Conservation (phyloP, 305 asterid species). For the Solanum hybrid region DNA sequence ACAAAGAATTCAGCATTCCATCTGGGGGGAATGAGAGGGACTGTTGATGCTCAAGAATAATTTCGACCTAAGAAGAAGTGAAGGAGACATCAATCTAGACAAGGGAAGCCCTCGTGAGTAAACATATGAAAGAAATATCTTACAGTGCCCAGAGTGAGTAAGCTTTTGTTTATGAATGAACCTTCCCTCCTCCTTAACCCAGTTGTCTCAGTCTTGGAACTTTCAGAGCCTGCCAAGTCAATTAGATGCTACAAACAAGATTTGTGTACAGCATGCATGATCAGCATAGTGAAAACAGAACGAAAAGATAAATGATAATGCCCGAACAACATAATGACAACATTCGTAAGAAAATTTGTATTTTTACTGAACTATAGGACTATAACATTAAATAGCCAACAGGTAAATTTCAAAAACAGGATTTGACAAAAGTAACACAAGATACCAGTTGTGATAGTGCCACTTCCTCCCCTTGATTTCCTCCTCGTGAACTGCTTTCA, state of each 20-base stretch:
- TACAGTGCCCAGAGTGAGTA: constrained; percentile 85
- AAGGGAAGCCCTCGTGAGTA: background rate
- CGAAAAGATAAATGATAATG: background rate
- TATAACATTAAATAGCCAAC: background rate
- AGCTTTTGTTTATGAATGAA: constrained; percentile 76
- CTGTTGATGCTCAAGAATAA: background rate
- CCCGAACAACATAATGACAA: background rate
- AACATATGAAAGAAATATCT: constrained; percentile 19
- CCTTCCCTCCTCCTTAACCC: constrained; percentile 87
- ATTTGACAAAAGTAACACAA: constrained; percentile 6
- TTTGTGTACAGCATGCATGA: background rate
- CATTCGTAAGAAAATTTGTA: background rate
- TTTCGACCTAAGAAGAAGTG: constrained; percentile 9
- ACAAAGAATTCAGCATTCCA: background rate
- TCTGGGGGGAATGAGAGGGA: constrained; percentile 10
- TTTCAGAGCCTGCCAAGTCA: constrained; percentile 93
- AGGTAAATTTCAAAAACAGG: background rate
- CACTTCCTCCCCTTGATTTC: constrained; percentile 58
- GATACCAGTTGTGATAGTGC: constrained; percentile 68
- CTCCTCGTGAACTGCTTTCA: constrained; percentile 62
- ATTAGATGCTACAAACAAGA: constrained; percentile 61
- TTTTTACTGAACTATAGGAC: background rate
- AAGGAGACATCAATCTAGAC: constrained; percentile 9
- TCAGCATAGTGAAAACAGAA: background rate
- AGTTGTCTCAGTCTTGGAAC: constrained; percentile 74